Evolutionary conservation across 2,329 filamentous ascomycete species (phyloP).

Genomic region (Cryphonectria radicalis): DNA sequence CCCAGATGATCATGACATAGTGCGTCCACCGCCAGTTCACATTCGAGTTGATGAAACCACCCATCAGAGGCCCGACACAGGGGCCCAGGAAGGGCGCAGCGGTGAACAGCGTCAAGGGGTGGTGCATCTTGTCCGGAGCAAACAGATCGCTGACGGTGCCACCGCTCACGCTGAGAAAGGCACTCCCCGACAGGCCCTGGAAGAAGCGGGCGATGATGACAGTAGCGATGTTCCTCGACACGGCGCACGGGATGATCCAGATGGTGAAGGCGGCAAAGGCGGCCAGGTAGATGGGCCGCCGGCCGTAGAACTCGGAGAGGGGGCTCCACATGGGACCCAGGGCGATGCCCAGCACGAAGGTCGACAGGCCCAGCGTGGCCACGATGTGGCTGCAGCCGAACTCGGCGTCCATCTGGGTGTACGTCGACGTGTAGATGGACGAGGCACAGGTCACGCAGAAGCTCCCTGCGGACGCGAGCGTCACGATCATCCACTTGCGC

Average conservation of each 20-base stretch:
- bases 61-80: slow-evolving; percentile 63
- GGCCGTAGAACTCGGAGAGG: slow-evolving; percentile 78
- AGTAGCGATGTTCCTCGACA: slow-evolving; percentile 80
- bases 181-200: slow-evolving; percentile 70
- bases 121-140: slow-evolving; percentile 67
- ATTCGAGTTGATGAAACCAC: slow-evolving; percentile 82
- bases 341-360: slow-evolving; percentile 79
- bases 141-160: slow-evolving; percentile 87
- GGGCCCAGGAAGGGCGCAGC: slow-evolving; percentile 68
- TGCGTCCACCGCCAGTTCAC: slow-evolving; percentile 81
- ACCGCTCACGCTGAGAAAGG: slow-evolving; percentile 75
- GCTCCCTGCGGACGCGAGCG: slow-evolving; percentile 74
- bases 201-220: slow-evolving; percentile 81
- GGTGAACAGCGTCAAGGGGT: slow-evolving; percentile 83
- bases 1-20: slow-evolving; percentile 85
- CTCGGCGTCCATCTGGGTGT: slow-evolving; percentile 74
- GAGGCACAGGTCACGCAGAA: slow-evolving; percentile 88
- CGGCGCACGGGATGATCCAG: slow-evolving; percentile 80
- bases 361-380: slow-evolving; percentile 78
- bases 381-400: slow-evolving; percentile 74
- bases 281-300: slow-evolving; percentile 77
- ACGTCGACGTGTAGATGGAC: slow-evolving; percentile 88
- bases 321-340: slow-evolving; percentile 68
- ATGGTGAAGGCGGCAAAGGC: slow-evolving; percentile 77
- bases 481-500: slow-evolving; percentile 80